A percentile compares a stretch with the other conserved stretches of the same genome.
phyloP scores from a whole-genome alignment of 73 alveolate genomes.

The Durusdinium trenchii region DNA sequence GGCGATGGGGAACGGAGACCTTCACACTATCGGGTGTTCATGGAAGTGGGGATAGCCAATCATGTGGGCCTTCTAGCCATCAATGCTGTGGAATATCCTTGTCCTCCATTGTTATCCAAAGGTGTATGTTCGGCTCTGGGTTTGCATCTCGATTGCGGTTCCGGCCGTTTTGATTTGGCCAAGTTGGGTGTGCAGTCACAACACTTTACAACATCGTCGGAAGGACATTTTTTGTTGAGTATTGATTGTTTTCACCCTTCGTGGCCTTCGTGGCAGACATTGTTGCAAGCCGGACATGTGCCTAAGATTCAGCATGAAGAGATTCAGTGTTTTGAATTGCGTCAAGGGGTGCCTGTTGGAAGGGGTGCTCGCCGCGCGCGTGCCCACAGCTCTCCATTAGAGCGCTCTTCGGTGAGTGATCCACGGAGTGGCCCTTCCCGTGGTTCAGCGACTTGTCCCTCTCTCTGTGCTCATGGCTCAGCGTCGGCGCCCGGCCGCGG shows the following conservation, averaged over 20 bases:
- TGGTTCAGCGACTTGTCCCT: too few relatives aligned
- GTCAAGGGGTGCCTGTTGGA: not conserved
- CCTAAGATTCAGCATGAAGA: not conserved
- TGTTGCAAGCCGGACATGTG: not conserved
- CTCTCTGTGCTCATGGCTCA: too few relatives aligned
- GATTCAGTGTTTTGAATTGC: not conserved
- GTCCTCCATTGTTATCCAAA: conserved; percentile 13
- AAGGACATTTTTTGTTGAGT: not conserved
- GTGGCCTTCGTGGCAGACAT: not conserved
- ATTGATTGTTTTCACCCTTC: not conserved
- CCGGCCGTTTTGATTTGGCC: not conserved
- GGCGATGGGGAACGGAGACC: not conserved
- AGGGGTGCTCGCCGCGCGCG: not conserved
- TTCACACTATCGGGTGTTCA: not conserved
- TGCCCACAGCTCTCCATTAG: not conserved
- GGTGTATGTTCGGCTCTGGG: not conserved
- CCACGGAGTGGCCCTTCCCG: too few relatives aligned
- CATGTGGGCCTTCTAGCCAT: not conserved
- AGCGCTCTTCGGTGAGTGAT: too few relatives aligned
- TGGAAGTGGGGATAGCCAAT: not conserved
- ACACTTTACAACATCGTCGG: not conserved
- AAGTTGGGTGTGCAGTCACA: not conserved
- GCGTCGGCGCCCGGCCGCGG: not conserved
- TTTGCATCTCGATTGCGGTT: not conserved
- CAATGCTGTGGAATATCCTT: not conserved